Percentiles rank a stretch among this genome's conserved stretches.
Conservation (phyloP, 768 basidiomycete species). For the Kwoniella sp. region DNA sequence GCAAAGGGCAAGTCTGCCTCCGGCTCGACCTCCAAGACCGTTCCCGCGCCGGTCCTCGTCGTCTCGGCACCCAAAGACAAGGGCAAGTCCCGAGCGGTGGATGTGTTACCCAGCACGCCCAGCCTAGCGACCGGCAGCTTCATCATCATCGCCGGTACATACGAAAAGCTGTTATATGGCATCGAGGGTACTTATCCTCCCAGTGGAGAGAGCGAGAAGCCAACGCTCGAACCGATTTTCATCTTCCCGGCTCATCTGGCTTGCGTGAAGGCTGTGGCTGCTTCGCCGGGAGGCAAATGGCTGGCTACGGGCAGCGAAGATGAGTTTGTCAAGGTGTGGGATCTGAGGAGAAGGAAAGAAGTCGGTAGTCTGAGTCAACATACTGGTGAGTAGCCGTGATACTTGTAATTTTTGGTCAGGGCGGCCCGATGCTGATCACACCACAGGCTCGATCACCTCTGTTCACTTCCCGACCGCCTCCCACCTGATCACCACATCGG, state of each 20-base stretch:
- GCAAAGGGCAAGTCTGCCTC: background rate
- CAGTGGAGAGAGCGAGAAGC: constrained; percentile 21
- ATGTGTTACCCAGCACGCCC: background rate
- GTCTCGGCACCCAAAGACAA: constrained; percentile 19
- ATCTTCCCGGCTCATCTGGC: constrained; percentile 96
- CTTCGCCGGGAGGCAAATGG: constrained; percentile 93
- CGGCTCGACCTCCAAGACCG: background rate
- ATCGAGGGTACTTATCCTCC: constrained; percentile 59
- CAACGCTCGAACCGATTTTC: constrained; percentile 63
- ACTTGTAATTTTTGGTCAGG: background rate
- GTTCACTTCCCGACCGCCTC: constrained; percentile 81
- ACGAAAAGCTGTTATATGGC: constrained; percentile 93
- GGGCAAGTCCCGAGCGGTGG: constrained; percentile 26
- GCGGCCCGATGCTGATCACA: no score
- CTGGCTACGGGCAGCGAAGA: constrained; percentile 92
- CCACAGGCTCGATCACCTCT: constrained; percentile 89
- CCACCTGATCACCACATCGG: constrained; percentile 83
- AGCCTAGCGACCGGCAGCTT: constrained; percentile 57
- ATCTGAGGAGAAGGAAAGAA: constrained; percentile 82
- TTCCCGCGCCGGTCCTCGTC: background rate
- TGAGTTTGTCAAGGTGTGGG: constrained; percentile 96
- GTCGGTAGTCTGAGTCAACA: constrained; percentile 93
- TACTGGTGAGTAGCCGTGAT: constrained; percentile 59
- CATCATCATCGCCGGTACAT: constrained; percentile 85
- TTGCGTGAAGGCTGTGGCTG: constrained; percentile 83